Evolutionary conservation across 2,329 filamentous ascomycete genomes (phyloP), one percentile per base, ranked within the genome.

Genomic region (Cercospora sp.): DNA sequence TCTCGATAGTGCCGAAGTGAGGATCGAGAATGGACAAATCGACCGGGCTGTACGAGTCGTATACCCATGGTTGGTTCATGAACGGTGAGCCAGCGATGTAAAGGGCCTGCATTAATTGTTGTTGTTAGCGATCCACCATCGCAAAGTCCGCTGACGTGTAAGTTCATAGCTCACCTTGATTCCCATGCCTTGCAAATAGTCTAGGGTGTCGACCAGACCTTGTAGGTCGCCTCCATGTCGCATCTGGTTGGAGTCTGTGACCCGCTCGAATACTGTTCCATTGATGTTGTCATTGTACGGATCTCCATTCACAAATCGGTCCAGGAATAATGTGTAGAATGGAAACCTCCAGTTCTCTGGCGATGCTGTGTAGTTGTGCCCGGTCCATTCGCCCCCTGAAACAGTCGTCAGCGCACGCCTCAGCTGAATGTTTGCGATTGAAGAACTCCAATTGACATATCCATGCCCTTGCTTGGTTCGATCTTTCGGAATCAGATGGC

Each of bases 301-400:
- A 72, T 90, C 85, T 18, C 88, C 88, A 72, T 90, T 89, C 57
- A 88, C 87, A 73, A 86, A 90, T 66, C 87, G 81, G 74, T 90
- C 88, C 13, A 89, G 78, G 73, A 89, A 89, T 34, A 90, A 77
- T 1, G 86, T 88, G 73, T 90, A 90, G 74, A 88, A 85, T 0
- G 88, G 88, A 69, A 89, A 84, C 43, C 88, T 82, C 88, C 88
- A 90, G 70, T 86, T 89, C 0, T 79, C 74, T 1, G 88, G 87
- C 5, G 87, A 89, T 0, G 81, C 79, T 37, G 79, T 76, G 70
- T 86, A 89, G 7, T 75, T 76, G 73, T 88, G 85, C 66, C 82
- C 78, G 2, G 61, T 66, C 85, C 86, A 86, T 79, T 82, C 77
- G 64, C 86, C 85, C 76, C 80, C 45, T 49, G 45, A 9, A 13